Base-by-base conservation (phyloP, 2,329 filamentous ascomycete genomes). In the Pseudogymnoascus sp. region DNA sequence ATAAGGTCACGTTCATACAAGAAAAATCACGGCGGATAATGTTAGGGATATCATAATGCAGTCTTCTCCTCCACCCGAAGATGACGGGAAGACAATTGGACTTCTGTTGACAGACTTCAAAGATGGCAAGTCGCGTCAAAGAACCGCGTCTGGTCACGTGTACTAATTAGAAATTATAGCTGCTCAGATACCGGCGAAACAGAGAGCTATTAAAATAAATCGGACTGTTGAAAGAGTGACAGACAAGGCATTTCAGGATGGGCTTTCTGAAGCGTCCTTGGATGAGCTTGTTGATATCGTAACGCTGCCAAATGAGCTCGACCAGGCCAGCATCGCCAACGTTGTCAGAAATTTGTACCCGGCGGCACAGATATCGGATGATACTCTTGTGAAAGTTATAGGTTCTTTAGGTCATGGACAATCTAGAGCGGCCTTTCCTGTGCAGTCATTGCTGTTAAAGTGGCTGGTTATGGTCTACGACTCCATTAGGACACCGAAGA, bases 401-500 rank as follows among this genome's bases (percentile, higher is more conserved):
- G 87, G 87, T 62, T 85, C 83, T 59, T 80, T 96, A n/a, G 90
- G 91, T 3, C 87, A 91, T 70, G 90, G 89, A 70, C 84, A 86
- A 72, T 81, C 84, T 63, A 96, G 93, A 73, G 88, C 91, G 13
- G 85, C 87, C 13, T 80, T 89, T 50, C 79, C 82, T 50, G 83
- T 90, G 0, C 91, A 96, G 75, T 83, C 83, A 26, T 79, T 86
- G 44, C 78, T 96, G 61, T 76, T 96, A 66, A 87, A 84, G 75
- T 96, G 91, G 91, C 78, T 96, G 60, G 82, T 91, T 64, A 84
- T 90, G 76, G 82, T 91, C 3, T 87, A 93, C 71, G 87, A 91
- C 68, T 77, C 87, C 53, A 75, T 95, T 19, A 85, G 90, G 62
- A 82, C 85, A 42, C 81, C 83, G 53, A 78, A 77, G 6, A 77